These are phyloP conservation scores for Citrus sp. DNA, from an alignment of 345 rosid genomes.

Conservation along the genomic window DNA sequence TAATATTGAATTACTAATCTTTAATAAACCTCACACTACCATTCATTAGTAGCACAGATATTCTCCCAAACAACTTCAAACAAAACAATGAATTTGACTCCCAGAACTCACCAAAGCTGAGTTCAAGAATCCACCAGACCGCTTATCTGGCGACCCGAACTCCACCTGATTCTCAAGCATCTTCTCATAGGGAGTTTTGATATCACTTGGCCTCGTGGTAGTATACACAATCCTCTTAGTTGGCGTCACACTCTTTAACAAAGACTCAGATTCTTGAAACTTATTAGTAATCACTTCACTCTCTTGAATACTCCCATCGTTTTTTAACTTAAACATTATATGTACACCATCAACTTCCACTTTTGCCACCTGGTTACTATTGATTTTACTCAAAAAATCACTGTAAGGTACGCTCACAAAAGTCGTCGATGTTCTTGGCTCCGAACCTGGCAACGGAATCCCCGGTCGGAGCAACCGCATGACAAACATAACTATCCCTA, in stretches of 20 bases:
- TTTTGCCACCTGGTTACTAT: constrained; percentile 62
- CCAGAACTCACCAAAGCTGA: constrained; percentile 63
- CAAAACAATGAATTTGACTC: neutral
- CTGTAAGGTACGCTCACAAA: constrained; percentile 80
- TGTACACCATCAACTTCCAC: constrained; percentile 91
- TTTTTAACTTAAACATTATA: constrained; percentile 74
- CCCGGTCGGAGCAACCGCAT: constrained; percentile 87
- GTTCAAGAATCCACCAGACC: constrained; percentile 77
- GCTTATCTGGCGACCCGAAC: constrained; percentile 87
- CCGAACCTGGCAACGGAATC: constrained; percentile 80
- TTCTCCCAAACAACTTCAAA: neutral
- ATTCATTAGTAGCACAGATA: neutral
- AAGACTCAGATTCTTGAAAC: constrained; percentile 57
- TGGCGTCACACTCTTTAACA: constrained; percentile 56
- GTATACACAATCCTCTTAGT: constrained; percentile 70
- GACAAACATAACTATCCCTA: constrained; percentile 76
- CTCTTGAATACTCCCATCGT: constrained; percentile 42
- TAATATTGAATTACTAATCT: neutral
- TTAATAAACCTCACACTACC: neutral
- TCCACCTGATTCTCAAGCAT: constrained; percentile 91
- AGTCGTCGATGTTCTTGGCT: constrained; percentile 63
- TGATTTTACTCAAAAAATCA: constrained; percentile 75
- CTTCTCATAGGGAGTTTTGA: constrained; percentile 88
- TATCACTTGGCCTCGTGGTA: constrained; percentile 75
- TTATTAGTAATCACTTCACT: constrained; percentile 33